Conservation (phyloP, 805 yeast species). For the Candida jianshihensis region DNA sequence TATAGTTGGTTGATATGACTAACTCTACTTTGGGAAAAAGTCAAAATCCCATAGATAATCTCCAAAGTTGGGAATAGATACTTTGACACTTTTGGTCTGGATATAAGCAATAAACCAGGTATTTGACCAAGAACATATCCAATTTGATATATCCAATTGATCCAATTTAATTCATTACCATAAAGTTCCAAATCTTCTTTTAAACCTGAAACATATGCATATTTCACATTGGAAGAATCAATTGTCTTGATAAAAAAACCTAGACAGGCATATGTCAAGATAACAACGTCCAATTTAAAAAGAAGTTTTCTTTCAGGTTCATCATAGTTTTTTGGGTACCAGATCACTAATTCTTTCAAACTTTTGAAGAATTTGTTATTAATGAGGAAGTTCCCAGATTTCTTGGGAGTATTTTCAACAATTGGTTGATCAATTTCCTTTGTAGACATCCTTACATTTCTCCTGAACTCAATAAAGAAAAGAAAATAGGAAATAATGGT, state of each 20-base stretch:
- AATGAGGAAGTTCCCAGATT: not conserved
- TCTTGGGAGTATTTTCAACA: no score
- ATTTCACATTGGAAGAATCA: conserved; percentile 49
- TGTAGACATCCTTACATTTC: no score
- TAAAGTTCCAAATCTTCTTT: conserved; percentile 43
- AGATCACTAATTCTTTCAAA: conserved; percentile 1
- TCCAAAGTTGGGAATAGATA: conserved; percentile 36
- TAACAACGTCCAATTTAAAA: conserved; percentile 6
- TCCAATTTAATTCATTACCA: conserved; percentile 47
- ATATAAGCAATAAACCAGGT: conserved; percentile 20
- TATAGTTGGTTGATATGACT: conserved; percentile 26
- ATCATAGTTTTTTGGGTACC: conserved; percentile 7
- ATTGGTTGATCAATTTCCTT: no score
- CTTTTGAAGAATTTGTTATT: not conserved
- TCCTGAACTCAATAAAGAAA: no score
- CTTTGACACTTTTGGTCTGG: conserved; percentile 32
- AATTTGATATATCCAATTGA: conserved; percentile 3
- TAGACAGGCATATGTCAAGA: conserved; percentile 6
- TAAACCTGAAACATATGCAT: conserved; percentile 62
- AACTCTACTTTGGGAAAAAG: conserved; percentile 4
- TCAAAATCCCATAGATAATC: conserved; percentile 29
- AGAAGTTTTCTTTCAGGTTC: conserved; percentile 2
- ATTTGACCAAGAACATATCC: conserved; percentile 6
- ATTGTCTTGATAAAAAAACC: conserved; percentile 36
- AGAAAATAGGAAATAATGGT: no score